phyloP scores from a whole-genome alignment of 305 asterid genomes.

The Andrographis paniculata region DNA sequence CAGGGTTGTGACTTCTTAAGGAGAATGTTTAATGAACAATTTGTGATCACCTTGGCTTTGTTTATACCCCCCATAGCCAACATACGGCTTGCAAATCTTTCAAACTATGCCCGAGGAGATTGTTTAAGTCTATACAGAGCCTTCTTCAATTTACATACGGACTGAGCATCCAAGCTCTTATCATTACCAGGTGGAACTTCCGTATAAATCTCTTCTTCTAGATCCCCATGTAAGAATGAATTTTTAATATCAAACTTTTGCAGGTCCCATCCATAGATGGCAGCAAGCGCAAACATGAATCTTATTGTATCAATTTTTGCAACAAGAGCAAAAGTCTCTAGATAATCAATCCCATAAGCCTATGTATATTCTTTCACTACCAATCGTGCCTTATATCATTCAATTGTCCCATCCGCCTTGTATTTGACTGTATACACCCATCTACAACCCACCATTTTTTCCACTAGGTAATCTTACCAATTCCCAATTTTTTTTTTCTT shows the following conservation, averaged over 20 bases:
- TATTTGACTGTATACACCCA: background rate
- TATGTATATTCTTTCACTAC: background rate
- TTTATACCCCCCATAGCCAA: no score
- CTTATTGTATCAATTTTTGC: background rate
- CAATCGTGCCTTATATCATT: background rate
- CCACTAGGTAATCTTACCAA: background rate
- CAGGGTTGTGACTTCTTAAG: no score
- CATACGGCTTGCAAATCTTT: background rate
- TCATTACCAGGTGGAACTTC: background rate
- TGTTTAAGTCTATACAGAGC: background rate
- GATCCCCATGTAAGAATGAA: background rate
- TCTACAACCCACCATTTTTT: background rate
- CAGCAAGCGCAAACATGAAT: background rate
- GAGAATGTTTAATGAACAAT: no score
- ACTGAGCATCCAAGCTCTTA: background rate
- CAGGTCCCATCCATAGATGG: background rate
- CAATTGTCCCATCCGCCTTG: background rate
- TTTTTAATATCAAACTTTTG: no score
- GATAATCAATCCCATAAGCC: background rate
- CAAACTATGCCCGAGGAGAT: conserved; percentile 3
- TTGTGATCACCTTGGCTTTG: no score
- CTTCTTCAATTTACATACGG: background rate
- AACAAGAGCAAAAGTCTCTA: conserved; percentile 3
- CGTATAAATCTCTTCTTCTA: conserved; percentile 4
- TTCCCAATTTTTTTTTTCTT: background rate